A percentile compares a stretch with the other conserved stretches of the same genome.
Conservation (phyloP, 2,329 filamentous ascomycete species). For the Neofusicoccum ribis region DNA sequence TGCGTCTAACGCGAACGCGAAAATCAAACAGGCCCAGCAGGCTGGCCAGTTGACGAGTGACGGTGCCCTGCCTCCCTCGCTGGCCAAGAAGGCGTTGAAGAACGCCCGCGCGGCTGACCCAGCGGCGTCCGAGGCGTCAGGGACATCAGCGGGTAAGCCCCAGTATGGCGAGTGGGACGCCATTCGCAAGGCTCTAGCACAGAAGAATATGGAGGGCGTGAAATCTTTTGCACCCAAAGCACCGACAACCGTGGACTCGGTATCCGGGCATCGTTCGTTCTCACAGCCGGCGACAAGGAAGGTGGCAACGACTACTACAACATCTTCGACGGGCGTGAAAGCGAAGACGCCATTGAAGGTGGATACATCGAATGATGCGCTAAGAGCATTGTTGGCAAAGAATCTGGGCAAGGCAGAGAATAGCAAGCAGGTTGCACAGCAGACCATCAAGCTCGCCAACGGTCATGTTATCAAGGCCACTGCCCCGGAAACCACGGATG, state of each 20-base stretch:
- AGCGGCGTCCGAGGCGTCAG: not conserved
- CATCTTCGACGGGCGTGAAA: not conserved
- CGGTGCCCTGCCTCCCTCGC: constrained; percentile 2
- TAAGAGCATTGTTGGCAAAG: constrained; percentile 1
- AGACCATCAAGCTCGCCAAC: constrained; percentile 16
- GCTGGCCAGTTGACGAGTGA: constrained; percentile 7
- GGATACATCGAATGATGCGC: constrained; percentile 11
- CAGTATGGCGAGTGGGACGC: constrained; percentile 21
- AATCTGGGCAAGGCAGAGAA: constrained; percentile 11
- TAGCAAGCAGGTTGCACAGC: constrained; percentile 15
- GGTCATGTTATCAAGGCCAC: constrained; percentile 7
- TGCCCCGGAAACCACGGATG: not conserved
- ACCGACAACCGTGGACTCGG: constrained; percentile 3
- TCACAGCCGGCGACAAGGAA: constrained; percentile 11
- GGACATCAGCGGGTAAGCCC: constrained; percentile 6
- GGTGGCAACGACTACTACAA: not conserved
- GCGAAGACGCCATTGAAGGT: constrained; percentile 2
- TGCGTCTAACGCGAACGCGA: constrained; percentile 9
- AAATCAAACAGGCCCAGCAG: constrained; percentile 17
- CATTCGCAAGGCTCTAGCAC: constrained; percentile 6
- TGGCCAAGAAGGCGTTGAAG: constrained; percentile 20
- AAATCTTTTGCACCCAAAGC: constrained; percentile 19
- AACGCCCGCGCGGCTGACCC: constrained; percentile 17
- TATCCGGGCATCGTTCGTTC: constrained; percentile 17
- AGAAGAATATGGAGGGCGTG: constrained; percentile 11